Conservation (phyloP, 345 rosid genomes). For the Boechera retrofracta region DNA sequence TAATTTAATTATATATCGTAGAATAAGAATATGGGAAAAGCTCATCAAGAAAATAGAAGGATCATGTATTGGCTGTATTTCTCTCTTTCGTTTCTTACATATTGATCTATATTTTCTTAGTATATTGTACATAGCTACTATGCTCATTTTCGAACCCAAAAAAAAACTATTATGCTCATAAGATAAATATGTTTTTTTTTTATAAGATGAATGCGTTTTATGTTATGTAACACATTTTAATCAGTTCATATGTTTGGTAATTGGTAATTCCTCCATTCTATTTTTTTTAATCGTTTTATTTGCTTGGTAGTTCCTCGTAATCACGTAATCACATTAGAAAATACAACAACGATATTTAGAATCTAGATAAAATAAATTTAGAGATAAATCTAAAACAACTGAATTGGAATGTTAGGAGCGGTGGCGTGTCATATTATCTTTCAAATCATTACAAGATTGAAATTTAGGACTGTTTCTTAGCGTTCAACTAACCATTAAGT, state of each 20-base stretch:
- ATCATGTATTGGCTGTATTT: constrained; percentile 2
- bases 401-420: constrained; percentile 34
- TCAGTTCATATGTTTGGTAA: background rate
- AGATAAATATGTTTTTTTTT: background rate
- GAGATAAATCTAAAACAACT: background rate
- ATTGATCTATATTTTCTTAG: background rate
- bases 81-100: constrained; percentile 5
- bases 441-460: constrained; percentile 31
- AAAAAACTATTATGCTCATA: background rate
- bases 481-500: constrained; percentile 19
- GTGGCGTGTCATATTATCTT: constrained; percentile 28
- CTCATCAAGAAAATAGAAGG: constrained; percentile 17
- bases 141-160: background rate
- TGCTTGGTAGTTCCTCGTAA: background rate
- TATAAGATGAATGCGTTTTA: background rate
- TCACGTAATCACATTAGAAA: background rate
- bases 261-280: background rate
- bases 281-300: background rate
- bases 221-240: background rate
- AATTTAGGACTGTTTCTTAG: constrained; percentile 16
- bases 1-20: constrained; percentile 9
- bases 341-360: background rate
- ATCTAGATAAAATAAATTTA: background rate
- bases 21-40: constrained; percentile 28
- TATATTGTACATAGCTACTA: background rate